Conservation (phyloP, 2,329 filamentous ascomycete genomes). For the Pseudocercospora macadamiae region DNA sequence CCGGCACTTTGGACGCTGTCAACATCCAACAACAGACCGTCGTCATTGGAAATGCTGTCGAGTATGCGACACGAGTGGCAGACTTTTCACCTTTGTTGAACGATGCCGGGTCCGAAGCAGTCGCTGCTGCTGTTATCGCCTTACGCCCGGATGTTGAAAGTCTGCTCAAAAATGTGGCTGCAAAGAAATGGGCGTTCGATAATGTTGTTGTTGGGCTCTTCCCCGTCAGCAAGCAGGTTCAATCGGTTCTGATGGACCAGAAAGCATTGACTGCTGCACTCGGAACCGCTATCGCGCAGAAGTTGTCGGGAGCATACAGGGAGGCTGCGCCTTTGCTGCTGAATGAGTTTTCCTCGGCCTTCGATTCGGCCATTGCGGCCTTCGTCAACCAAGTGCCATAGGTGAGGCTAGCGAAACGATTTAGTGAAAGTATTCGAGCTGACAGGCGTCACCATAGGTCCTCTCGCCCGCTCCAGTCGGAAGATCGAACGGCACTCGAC, state of each 20-base stretch:
- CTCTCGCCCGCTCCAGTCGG: too few relatives aligned
- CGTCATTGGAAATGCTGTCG: neutral
- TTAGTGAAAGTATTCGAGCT: neutral
- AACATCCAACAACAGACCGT: constrained; percentile 9
- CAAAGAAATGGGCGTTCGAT: constrained; percentile 3
- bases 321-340: constrained; percentile 7
- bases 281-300: constrained; percentile 4
- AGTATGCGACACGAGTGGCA: neutral
- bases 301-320: constrained; percentile 8
- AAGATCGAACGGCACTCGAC: too few relatives aligned
- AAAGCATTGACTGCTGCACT: constrained; percentile 11
- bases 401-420: neutral
- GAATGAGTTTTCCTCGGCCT: constrained; percentile 1
- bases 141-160: constrained; percentile 1
- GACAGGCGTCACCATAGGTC: too few relatives aligned
- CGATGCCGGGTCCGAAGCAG: neutral
- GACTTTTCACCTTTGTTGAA: neutral
- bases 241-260: constrained; percentile 8
- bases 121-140: constrained; percentile 6
- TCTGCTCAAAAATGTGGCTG: neutral
- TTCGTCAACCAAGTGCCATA: neutral
- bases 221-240: constrained; percentile 8
- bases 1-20: constrained; percentile 2
- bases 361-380: constrained; percentile 10
- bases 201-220: constrained; percentile 3